Base-by-base conservation (phyloP, 148 eudicot genomes). In the Chenopodium album region DNA sequence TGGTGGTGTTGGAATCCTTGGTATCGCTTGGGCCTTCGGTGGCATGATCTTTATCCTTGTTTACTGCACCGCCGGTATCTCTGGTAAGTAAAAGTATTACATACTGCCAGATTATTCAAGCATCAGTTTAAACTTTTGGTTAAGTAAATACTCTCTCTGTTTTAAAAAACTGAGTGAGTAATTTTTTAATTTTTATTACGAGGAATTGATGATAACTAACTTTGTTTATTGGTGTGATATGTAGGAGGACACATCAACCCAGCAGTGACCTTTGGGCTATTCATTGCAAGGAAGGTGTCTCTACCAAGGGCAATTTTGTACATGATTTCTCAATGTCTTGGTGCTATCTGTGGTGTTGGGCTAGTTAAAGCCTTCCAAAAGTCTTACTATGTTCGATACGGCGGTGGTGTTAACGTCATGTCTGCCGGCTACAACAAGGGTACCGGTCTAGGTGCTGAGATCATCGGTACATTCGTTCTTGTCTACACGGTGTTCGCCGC, bases 51-150 rank as follows among this genome's bases (percentile, higher is more conserved):
- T 92, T 79, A 41, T 92, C 76, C 96, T 92, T 70, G 96, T 92
- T 41, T 92, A 92, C 92, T 92, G 96, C 89, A 92, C 96, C 75
- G 93, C 96, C 82, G 96, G 96, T 17, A 89, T 92, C 83, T 92
- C 96, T 13, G 94, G 91, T 92, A 5, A 73, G 19, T 71, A 54
- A 28, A 0, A 28, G 1, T 28, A 28, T 28, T 28, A 28, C 29
- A 28, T 4, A 28, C 9, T 48, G 9, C 34, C 4, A 32, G 34
- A 32, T 32, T 32, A 2, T 37, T 37, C 44, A 41, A 41, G 8
- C 7, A 41, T 41, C 44, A 4, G 44, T 0, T 41, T 41, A 41
- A 41, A 41, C 44, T 41, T 41, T 41, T 41, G 44, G 37, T 34
- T 1, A 32, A 32, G 34, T 32, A 32, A 32, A 1, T 32, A 32